Evolutionary conservation across 768 basidiomycete genomes (phyloP).

Genomic region (Suillus hirtellus): DNA sequence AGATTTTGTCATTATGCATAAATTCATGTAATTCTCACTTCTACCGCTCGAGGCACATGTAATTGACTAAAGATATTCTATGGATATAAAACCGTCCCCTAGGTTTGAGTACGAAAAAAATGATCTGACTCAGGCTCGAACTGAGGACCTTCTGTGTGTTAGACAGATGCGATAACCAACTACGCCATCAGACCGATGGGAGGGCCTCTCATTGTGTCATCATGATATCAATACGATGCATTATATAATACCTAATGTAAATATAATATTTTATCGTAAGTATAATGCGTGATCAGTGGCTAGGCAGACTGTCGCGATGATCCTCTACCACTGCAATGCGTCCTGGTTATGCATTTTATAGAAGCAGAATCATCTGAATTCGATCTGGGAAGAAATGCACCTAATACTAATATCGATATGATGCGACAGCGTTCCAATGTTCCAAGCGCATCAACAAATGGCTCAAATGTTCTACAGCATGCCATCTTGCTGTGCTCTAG

Average conservation of each 20-base stretch:
- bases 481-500: too few relatives aligned
- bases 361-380: not conserved
- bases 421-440: too few relatives aligned
- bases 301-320: not conserved
- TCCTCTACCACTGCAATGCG: not conserved
- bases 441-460: too few relatives aligned
- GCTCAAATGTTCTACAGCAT: too few relatives aligned
- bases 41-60: not conserved
- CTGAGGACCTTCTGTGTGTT: slow-evolving; percentile 69
- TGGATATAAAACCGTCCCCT: not conserved
- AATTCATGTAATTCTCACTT: slow-evolving; percentile 5
- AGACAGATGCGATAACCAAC: slow-evolving; percentile 75
- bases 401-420: not conserved
- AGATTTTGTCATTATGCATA: slow-evolving; percentile 3
- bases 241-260: too few relatives aligned
- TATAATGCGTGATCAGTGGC: too few relatives aligned
- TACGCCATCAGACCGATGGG: slow-evolving; percentile 48
- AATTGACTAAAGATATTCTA: not conserved
- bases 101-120: not conserved
- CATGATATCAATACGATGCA: not conserved
- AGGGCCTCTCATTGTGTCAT: not conserved
- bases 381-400: too few relatives aligned
- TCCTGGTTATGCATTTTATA: not conserved
- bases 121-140: slow-evolving; percentile 54
- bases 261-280: not conserved